phyloP scores from a whole-genome alignment of 1,284 basidiomycete genomes.

The Mycena sp. region DNA sequence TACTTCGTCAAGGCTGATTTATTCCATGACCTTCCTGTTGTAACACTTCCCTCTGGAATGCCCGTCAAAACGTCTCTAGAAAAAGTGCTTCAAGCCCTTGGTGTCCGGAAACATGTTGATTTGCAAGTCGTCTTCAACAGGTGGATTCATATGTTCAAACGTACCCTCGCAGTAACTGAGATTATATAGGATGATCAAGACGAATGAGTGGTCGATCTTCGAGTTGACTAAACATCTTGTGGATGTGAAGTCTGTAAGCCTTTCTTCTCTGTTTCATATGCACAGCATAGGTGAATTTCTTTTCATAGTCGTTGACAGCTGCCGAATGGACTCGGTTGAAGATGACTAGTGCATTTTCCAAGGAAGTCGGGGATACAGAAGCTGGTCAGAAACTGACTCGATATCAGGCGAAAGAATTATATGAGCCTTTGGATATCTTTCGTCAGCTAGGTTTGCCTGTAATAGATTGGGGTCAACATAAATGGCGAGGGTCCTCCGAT shows the following conservation, averaged over 20 bases:
- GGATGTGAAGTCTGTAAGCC: slow-evolving; percentile 71
- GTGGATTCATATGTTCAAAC: slow-evolving; percentile 47
- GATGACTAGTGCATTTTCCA: slow-evolving; percentile 85
- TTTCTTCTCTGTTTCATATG: too few relatives aligned
- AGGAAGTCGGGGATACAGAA: slow-evolving; percentile 55
- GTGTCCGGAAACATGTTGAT: slow-evolving; percentile 93
- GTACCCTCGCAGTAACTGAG: slow-evolving; percentile 4
- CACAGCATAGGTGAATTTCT: too few relatives aligned
- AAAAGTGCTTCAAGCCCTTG: slow-evolving; percentile 80
- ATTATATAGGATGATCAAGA: slow-evolving; percentile 80
- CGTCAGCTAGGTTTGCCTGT: slow-evolving; percentile 82
- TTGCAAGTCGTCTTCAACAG: slow-evolving; percentile 88
- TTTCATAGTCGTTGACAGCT: background rate
- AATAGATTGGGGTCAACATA: slow-evolving; percentile 87
- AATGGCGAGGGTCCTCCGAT: slow-evolving; percentile 84
- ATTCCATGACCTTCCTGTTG: slow-evolving; percentile 88
- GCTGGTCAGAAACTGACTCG: slow-evolving; percentile 52
- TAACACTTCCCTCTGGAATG: slow-evolving; percentile 76
- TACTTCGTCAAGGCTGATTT: slow-evolving; percentile 92
- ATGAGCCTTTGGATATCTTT: slow-evolving; percentile 85
- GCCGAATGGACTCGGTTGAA: slow-evolving; percentile 77
- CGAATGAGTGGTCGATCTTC: slow-evolving; percentile 82
- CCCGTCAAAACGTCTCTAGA: slow-evolving; percentile 81
- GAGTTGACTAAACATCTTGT: slow-evolving; percentile 91
- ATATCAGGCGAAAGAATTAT: slow-evolving; percentile 76